These are phyloP conservation scores for Styphnolobium japonicum DNA, from an alignment of 306 rosid genomes.

Conservation along the genomic window DNA sequence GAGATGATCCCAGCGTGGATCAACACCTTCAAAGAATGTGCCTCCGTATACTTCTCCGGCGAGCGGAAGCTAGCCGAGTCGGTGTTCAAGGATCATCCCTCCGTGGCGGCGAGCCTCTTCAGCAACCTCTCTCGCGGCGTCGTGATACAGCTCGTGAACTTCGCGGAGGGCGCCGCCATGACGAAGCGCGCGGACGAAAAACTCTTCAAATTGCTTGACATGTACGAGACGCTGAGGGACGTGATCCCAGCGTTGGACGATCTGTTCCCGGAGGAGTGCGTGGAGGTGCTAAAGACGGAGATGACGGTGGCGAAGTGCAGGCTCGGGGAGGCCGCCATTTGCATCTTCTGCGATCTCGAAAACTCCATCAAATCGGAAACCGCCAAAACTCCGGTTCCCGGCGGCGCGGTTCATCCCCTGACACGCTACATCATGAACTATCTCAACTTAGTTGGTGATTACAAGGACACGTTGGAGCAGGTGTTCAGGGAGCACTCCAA, in stretches of 20 bases:
- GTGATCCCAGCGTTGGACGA: conserved; percentile 21
- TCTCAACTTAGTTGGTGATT: conserved; percentile 38
- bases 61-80: conserved; percentile 41
- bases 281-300: conserved; percentile 42
- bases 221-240: conserved; percentile 58
- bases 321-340: conserved; percentile 43
- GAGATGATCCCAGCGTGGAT: conserved; percentile 62
- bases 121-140: conserved; percentile 44
- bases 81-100: conserved; percentile 20
- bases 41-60: conserved; percentile 33
- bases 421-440: conserved; percentile 56
- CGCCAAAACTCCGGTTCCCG: conserved; percentile 33
- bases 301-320: conserved; percentile 29
- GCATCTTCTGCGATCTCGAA: conserved; percentile 42
- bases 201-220: conserved; percentile 61
- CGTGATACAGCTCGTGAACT: conserved; percentile 52
- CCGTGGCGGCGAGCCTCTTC: conserved; percentile 27
- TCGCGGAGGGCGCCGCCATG: conserved; percentile 56
- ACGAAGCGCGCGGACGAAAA: conserved; percentile 60
- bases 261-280: conserved; percentile 35
- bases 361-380: conserved; percentile 37
- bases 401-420: conserved; percentile 52
- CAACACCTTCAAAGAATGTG: conserved; percentile 37
- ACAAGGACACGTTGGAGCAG: conserved; percentile 46
- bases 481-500: conserved; percentile 47